Conservation (phyloP, 2,329 filamentous ascomycete species). For the Talaromyces sp. region DNA sequence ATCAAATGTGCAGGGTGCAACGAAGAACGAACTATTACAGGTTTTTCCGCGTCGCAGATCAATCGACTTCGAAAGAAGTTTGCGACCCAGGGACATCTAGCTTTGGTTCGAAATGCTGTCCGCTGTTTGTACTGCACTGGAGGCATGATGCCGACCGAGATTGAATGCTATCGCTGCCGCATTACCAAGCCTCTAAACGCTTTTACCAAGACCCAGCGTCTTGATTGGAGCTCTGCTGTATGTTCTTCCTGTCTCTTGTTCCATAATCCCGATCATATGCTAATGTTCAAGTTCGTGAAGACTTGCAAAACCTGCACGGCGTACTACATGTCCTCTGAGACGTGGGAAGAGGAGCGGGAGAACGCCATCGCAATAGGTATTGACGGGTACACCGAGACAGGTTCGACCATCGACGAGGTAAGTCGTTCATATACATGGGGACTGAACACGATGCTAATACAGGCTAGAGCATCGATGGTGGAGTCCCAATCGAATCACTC, state of each 20-base stretch:
- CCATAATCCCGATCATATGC: not conserved
- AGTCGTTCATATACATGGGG: not conserved
- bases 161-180: conserved; percentile 49
- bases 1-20: conserved; percentile 49
- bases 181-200: conserved; percentile 46
- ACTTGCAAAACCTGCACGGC: conserved; percentile 43
- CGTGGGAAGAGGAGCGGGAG: conserved; percentile 24
- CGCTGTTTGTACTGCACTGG: conserved; percentile 48
- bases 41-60: conserved; percentile 50
- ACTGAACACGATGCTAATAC: not conserved
- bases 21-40: conserved; percentile 35
- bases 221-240: conserved; percentile 47
- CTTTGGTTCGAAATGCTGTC: conserved; percentile 25
- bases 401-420: not conserved
- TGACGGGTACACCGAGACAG: not conserved
- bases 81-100: conserved; percentile 17
- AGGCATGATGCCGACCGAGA: conserved; percentile 40
- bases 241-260: conserved; percentile 23
- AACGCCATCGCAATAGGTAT: not conserved
- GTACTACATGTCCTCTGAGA: conserved; percentile 31
- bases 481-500: not conserved
- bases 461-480: conserved; percentile 5
- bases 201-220: conserved; percentile 51
- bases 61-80: conserved; percentile 32
- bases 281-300: conserved; percentile 27